These are phyloP conservation scores for Coemansia sp. DNA, from an alignment of 192 early-diverging fungal genomes.

Conservation along the genomic window DNA sequence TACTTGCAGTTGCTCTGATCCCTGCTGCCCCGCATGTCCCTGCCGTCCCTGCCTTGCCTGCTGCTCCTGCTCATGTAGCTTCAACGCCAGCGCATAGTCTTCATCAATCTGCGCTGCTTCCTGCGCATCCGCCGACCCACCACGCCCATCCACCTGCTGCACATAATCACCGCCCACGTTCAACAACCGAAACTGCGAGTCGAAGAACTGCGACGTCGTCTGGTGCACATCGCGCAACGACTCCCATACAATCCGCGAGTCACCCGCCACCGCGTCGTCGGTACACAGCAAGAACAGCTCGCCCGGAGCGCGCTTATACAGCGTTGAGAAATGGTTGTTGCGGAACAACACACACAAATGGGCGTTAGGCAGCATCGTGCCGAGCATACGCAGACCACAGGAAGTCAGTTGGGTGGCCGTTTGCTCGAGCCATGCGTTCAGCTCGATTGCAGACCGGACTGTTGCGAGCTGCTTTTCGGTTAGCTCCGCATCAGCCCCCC, in stretches of 20 bases:
- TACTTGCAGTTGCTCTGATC: constrained; percentile 18
- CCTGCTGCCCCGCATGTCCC: constrained; percentile 4
- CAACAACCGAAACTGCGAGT: constrained; percentile 54
- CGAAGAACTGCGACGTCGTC: constrained; percentile 60
- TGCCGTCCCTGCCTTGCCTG: constrained; percentile 15
- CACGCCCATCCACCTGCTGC: constrained; percentile 2
- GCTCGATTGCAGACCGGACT: constrained; percentile 34
- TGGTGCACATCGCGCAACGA: constrained; percentile 66
- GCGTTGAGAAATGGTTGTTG: constrained; percentile 90
- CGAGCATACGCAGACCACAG: constrained; percentile 69
- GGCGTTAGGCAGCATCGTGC: constrained; percentile 59
- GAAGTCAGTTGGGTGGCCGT: constrained; percentile 84
- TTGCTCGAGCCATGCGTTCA: constrained; percentile 68
- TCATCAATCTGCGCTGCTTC: constrained; percentile 36
- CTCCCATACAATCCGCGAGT: constrained; percentile 72
- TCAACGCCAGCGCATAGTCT: constrained; percentile 53
- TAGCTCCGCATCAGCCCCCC: not conserved
- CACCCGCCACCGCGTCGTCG: constrained; percentile 65
- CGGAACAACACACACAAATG: constrained; percentile 81
- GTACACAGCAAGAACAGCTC: constrained; percentile 66
- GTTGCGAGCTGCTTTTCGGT: constrained; percentile 3
- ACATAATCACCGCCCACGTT: constrained; percentile 19
- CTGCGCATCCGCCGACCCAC: not conserved
- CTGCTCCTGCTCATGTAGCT: constrained; percentile 49
- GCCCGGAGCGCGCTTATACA: constrained; percentile 60